Conservation (phyloP, 2,329 filamentous ascomycete genomes). For the Sclerotinia borealis region DNA sequence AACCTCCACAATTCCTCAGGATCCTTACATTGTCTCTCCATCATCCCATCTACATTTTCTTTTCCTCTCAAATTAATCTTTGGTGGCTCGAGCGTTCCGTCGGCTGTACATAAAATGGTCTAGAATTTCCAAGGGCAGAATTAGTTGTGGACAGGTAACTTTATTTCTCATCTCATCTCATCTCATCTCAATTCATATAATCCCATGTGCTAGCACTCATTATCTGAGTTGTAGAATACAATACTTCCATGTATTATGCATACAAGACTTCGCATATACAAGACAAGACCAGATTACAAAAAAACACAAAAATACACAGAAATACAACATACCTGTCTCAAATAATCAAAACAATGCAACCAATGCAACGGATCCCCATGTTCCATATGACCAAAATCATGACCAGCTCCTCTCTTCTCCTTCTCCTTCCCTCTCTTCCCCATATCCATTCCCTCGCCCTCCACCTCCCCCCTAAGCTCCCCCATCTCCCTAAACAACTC, state of each 20-base stretch:
- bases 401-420: not conserved
- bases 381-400: slow-evolving; percentile 2
- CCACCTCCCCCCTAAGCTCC: not conserved
- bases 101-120: slow-evolving; percentile 3
- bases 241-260: no score
- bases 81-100: slow-evolving; percentile 9
- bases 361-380: slow-evolving; percentile 9
- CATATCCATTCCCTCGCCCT: not conserved
- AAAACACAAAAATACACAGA: not conserved
- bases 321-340: slow-evolving; percentile 14
- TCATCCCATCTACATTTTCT: slow-evolving; percentile 9
- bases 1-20: not conserved
- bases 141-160: not conserved
- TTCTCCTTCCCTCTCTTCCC: no score
- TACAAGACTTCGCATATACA: no score
- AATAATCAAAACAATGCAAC: slow-evolving; percentile 14
- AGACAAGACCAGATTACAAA: not conserved
- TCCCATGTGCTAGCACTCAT: not conserved
- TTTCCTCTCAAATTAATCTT: not conserved
- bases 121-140: not conserved
- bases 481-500: slow-evolving; percentile 6
- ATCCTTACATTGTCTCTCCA: slow-evolving; percentile 1
- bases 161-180: not conserved
- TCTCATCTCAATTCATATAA: no score
- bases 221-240: no score